A percentile compares a stretch with the other conserved stretches of the same genome.
Evolutionary conservation across 108 stramenopile species (phyloP).

Genomic region (Conticribra weissflogii): DNA sequence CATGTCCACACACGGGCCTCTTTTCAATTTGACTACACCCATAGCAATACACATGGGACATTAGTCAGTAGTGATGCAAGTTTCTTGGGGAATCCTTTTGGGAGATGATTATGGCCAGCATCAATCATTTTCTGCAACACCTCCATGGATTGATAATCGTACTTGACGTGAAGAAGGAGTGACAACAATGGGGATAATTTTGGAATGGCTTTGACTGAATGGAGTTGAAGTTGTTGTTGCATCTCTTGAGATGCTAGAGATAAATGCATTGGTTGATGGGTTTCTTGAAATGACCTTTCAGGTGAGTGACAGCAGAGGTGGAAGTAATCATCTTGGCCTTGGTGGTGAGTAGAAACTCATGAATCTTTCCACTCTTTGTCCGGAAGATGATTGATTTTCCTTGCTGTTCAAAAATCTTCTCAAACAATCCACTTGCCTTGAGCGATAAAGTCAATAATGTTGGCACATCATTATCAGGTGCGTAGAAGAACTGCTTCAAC

Average conservation of each 20-base stretch:
- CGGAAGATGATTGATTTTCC: not conserved
- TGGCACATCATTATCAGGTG: not conserved
- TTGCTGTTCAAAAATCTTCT: not conserved
- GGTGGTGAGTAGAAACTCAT: not conserved
- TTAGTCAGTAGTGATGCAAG: not conserved
- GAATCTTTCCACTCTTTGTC: not conserved
- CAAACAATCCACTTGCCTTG: not conserved
- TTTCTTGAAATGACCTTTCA: not conserved
- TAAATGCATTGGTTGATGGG: not conserved
- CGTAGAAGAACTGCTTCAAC: not conserved
- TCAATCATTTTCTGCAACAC: not conserved
- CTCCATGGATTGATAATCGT: not conserved
- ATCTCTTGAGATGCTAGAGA: not conserved
- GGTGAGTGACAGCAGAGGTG: not conserved
- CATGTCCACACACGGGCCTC: not conserved
- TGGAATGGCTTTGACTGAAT: not conserved
- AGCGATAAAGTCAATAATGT: not conserved
- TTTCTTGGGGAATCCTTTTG: not conserved
- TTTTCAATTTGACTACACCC: not conserved
- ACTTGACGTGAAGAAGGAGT: not conserved
- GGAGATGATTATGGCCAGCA: not conserved
- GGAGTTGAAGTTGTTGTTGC: not conserved
- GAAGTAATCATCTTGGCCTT: not conserved
- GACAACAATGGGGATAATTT: not conserved
- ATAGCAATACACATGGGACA: constrained; percentile 19